A percentile compares a stretch with the other conserved stretches of the same genome.
Evolutionary conservation across 208 protist species (phyloP).

Genomic region (Trypanosomatidae sp.): DNA sequence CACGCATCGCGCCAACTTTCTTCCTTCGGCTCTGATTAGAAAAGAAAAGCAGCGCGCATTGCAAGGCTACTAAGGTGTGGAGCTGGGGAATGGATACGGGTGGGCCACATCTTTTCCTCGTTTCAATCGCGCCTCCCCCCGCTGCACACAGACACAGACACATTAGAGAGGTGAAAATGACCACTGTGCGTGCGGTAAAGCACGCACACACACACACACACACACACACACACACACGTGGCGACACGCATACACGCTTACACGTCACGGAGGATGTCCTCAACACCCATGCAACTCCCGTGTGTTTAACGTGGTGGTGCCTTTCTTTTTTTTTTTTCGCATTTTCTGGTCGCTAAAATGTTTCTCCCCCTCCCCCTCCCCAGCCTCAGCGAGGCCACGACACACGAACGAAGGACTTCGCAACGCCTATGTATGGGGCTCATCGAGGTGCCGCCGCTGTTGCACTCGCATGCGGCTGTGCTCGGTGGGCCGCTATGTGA

Average conservation of each 20-base stretch:
- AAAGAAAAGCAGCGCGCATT: background rate
- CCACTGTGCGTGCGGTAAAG: background rate
- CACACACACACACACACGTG: background rate
- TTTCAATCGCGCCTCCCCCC: background rate
- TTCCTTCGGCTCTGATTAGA: background rate
- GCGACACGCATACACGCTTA: background rate
- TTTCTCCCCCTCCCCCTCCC: background rate
- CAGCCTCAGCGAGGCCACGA: background rate
- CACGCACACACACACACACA: background rate
- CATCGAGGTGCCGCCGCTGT: background rate
- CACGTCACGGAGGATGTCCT: background rate
- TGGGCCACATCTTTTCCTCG: background rate
- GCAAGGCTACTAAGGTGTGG: background rate
- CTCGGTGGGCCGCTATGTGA: background rate
- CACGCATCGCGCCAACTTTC: background rate
- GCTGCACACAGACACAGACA: background rate
- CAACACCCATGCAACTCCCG: background rate
- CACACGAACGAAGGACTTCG: background rate
- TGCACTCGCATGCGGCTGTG: background rate
- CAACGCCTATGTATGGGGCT: background rate
- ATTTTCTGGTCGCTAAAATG: conserved; percentile 1
- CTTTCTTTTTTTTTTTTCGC: conserved; percentile 7
- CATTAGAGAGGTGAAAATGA: background rate
- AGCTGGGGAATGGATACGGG: background rate
- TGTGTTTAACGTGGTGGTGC: background rate